Evolutionary conservation across 2,329 filamentous ascomycete genomes (phyloP), one percentile per base, ranked within the genome.

Genomic region (Fusarium ramigenum): DNA sequence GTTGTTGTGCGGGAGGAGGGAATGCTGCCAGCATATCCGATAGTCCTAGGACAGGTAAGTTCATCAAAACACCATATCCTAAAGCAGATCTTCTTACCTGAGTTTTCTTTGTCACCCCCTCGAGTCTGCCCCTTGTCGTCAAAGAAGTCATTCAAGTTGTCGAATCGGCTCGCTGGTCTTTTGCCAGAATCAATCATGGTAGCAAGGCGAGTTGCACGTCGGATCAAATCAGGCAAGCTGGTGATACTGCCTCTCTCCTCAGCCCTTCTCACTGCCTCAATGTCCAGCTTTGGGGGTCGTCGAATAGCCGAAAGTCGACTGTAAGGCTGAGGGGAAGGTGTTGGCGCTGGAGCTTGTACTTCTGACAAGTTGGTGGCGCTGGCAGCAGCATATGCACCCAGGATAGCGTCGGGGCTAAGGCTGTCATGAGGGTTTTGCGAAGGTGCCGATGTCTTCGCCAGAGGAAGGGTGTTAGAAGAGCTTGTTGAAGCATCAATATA

Each of bases 231-330:
- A 1, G 95, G 93, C 66, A 99, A 85, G 82, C 95, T 98, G 4
- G 96, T 98, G 72, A 97, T 86, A 80, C 95, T 98, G 8, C 94
- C 95, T 78, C 96, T 90, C 3, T 92, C 90, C 81, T 98, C 94
- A 21, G 93, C 93, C 58, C 92, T 91, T 73, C 91, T 89, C 7
- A 97, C 93, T 8, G 93, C 93, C 78, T 95, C 92, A 30, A 98
- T 92, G 78, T 98, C 91, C 8, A 98, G 84, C 40, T 89, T 90
- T 7, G 94, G 93, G 37, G 96, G 95, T 54, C 88, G 84, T 73
- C 87, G 84, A 63, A 91, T 85, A 18, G 87, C 88, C 16, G 89
- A 90, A 30, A 90, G 74, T 23, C 84, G 83, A 71, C 84, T 87
- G 34, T 73, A 73, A n/a, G 74, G 72, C 19, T 74, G 78, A 34